Conservation (phyloP, 179 eudicot species). For the Nepenthes alata region DNA sequence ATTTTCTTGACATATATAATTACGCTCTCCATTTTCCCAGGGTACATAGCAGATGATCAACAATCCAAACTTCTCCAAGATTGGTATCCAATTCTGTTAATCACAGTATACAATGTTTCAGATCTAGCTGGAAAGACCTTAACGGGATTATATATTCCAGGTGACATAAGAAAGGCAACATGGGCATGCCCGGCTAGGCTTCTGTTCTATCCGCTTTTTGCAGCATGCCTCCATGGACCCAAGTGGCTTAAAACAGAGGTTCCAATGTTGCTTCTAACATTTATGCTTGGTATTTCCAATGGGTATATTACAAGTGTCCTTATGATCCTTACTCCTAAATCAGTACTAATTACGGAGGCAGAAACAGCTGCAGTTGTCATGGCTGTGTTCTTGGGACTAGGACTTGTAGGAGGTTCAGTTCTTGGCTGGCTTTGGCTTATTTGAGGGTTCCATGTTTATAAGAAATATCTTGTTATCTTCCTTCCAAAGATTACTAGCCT, state of each 20-base stretch:
- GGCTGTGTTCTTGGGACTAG: constrained; percentile 65
- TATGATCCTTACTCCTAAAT: constrained; percentile 71
- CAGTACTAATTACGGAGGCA: constrained; percentile 52
- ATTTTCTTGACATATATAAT: constrained; percentile 46
- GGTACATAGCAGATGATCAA: constrained; percentile 61
- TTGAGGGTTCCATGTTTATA: constrained; percentile 8
- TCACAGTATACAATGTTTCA: constrained; percentile 47
- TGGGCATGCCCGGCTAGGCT: constrained; percentile 64
- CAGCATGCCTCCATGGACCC: constrained; percentile 65
- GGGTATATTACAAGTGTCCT: constrained; percentile 73
- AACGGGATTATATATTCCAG: constrained; percentile 39
- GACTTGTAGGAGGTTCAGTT: constrained; percentile 63
- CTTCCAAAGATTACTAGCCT: too few relatives aligned
- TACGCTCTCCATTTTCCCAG: constrained; percentile 80
- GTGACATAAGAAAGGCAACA: constrained; percentile 35
- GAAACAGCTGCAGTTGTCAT: constrained; percentile 67
- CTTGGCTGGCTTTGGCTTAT: constrained; percentile 87
- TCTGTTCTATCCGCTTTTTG: constrained; percentile 54
- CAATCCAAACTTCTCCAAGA: constrained; percentile 39
- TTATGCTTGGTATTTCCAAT: constrained; percentile 53
- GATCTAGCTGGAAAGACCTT: constrained; percentile 58
- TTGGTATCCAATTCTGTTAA: constrained; percentile 71
- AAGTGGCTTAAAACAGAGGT: constrained; percentile 54
- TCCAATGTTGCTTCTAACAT: constrained; percentile 39
- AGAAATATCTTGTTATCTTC: too few relatives aligned